Conservation (phyloP, 2,329 filamentous ascomycete genomes). For the Sporothrix brunneoviolacea region DNA sequence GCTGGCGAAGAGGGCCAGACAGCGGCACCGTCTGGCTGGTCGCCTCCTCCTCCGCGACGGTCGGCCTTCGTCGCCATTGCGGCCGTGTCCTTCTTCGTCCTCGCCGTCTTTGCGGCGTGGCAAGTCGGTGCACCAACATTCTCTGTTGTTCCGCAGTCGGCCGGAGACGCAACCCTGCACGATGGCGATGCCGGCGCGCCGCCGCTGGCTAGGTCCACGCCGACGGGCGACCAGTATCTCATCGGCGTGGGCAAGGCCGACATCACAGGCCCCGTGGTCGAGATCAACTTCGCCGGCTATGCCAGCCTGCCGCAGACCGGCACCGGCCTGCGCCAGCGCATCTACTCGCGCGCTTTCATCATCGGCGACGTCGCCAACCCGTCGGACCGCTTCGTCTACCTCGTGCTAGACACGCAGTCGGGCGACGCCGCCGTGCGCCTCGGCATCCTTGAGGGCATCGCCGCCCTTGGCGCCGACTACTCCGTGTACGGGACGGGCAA, state of each 20-base stretch:
- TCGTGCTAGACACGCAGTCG: constrained; percentile 79
- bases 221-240: constrained; percentile 38
- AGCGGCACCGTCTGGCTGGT: background rate
- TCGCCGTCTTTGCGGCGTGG: constrained; percentile 27
- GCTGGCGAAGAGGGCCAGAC: background rate
- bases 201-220: constrained; percentile 19
- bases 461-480: constrained; percentile 63
- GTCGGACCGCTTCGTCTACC: constrained; percentile 71
- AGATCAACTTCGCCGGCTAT: constrained; percentile 89
- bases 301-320: constrained; percentile 78
- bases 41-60: constrained; percentile 19
- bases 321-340: constrained; percentile 74
- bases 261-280: constrained; percentile 70
- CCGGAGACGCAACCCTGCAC: too few relatives aligned
- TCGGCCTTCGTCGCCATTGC: constrained; percentile 11
- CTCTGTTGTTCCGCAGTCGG: background rate
- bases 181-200: background rate
- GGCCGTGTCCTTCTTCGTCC: constrained; percentile 28
- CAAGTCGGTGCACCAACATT: constrained; percentile 16
- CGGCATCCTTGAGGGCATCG: constrained; percentile 74
- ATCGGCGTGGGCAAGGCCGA: constrained; percentile 52
- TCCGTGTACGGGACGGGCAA: constrained; percentile 71
- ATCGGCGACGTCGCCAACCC: constrained; percentile 61
- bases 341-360: constrained; percentile 87
- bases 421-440: constrained; percentile 84